These are phyloP conservation scores for Suhomyces choctaworum DNA, from an alignment of 1,139 yeast species.

Conservation along the genomic window DNA sequence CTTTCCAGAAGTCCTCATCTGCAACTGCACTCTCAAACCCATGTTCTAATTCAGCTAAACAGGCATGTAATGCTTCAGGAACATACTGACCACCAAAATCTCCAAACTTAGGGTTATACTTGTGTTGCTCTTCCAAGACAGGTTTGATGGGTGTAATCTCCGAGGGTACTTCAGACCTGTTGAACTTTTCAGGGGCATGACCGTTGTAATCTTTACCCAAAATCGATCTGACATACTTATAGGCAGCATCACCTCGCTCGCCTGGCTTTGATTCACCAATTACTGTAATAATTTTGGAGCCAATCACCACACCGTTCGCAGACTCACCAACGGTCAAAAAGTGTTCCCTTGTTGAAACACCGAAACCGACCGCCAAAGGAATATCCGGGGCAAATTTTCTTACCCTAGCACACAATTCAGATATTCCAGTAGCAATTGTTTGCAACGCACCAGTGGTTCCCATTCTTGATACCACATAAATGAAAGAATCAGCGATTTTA, in stretches of 20 bases:
- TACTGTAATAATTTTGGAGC: constrained; percentile 75
- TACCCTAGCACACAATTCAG: constrained; percentile 70
- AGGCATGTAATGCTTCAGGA: constrained; percentile 92
- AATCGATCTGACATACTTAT: constrained; percentile 66
- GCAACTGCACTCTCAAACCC: constrained; percentile 87
- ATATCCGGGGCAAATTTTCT: constrained; percentile 67
- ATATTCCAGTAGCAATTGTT: constrained; percentile 63
- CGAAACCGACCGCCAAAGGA: constrained; percentile 96
- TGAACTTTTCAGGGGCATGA: constrained; percentile 32
- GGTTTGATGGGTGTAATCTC: constrained; percentile 31
- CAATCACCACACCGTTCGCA: constrained; percentile 95
- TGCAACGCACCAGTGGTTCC: constrained; percentile 92
- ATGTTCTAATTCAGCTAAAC: constrained; percentile 82
- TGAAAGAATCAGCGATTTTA: constrained; percentile 88
- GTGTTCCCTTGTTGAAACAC: constrained; percentile 92
- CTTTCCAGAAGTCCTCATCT: constrained; percentile 92
- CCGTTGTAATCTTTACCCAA: constrained; percentile 58
- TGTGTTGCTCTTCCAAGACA: constrained; percentile 53
- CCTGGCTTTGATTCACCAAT: constrained; percentile 66
- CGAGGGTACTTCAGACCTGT: constrained; percentile 27
- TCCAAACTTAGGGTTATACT: constrained; percentile 79
- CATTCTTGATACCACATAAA: constrained; percentile 95
- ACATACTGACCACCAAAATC: constrained; percentile 98
- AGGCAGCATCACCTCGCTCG: constrained; percentile 60
- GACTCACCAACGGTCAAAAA: constrained; percentile 73